Percentiles rank a stretch among this genome's conserved stretches.
Conservation (phyloP, 2,329 filamentous ascomycete genomes). For the Pseudogymnoascus sp. region DNA sequence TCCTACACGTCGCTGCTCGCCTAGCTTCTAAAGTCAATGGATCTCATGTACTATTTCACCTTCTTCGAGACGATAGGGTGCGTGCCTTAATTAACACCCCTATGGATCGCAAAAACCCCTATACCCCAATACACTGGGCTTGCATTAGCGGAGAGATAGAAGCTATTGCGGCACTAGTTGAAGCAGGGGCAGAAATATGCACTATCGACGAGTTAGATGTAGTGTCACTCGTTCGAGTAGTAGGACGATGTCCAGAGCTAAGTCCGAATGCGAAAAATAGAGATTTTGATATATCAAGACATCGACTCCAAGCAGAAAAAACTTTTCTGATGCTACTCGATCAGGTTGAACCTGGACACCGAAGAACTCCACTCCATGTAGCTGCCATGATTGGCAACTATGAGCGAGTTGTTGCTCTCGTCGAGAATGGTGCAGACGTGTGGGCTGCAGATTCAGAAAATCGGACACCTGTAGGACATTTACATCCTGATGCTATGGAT, state of each 20-base stretch:
- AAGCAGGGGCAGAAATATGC: neutral
- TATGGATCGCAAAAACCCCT: neutral
- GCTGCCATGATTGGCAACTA: neutral
- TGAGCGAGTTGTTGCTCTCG: neutral
- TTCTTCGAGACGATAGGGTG: neutral
- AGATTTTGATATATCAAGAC: neutral
- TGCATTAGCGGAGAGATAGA: neutral
- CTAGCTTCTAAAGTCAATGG: neutral
- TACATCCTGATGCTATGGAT: neutral
- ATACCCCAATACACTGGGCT: neutral
- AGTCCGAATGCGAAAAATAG: neutral
- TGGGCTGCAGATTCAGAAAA: neutral
- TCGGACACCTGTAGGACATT: neutral
- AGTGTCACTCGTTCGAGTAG: neutral
- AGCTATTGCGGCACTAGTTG: neutral
- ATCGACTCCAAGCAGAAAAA: neutral
- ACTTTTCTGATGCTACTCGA: neutral
- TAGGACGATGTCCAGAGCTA: neutral
- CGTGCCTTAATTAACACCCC: neutral
- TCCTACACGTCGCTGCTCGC: neutral
- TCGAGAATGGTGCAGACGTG: neutral
- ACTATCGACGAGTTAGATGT: neutral
- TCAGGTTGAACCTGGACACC: constrained; percentile 4
- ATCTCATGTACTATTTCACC: neutral
- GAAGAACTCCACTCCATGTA: neutral